Evolutionary conservation across 345 rosid genomes (phyloP), one percentile per base, ranked within the genome.

Genomic region (Eutrema japonicum): DNA sequence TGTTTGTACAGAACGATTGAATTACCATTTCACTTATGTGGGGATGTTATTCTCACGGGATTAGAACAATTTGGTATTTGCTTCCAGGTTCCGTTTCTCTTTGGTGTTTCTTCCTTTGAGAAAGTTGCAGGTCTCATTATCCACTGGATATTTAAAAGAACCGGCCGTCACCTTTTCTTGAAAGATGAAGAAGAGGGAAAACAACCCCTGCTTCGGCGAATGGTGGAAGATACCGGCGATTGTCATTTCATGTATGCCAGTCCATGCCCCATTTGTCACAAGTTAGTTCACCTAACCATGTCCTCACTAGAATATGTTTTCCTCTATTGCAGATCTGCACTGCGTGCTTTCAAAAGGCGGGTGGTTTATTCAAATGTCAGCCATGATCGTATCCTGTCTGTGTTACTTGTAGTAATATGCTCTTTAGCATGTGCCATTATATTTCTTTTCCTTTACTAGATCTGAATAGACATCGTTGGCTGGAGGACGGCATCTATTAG

Each of bases 401-500:
- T 46, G 27, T 53, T 41, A 7, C 63, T 76, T 12, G 10, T 69
- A 69, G 52, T 55, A 46, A 37, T 50, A 3, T 52, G 33, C 27
- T 57, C 41, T 42, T 50, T 29, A 51, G 10, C 65, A 26, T 79
- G 12, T 66, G 60, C 63, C 38, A 36, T 66, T 50, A 43, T 74
- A 12, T 71, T 59, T 53, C 0, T 75, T 84, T 83, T 80, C 86
- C 79, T 72, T 89, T 22, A 89, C 62, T 40, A 48, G 43, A 76
- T 75, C 55, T 41, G 48, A 73, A 60, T 61, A 95, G 99, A 90
- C 83, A 84, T 92, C 18, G 99, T 95, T 63, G 99, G 99, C 36
- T 95, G 97, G 99, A 92, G 92, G 83, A 95, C 99, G 5, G 87
- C 99, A 38, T 95, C 96, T 27, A 90, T 95, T 69, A 84, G 99